phyloP scores from a whole-genome alignment of 176 grass and related monocot genomes.

The Pharus latifolius region DNA sequence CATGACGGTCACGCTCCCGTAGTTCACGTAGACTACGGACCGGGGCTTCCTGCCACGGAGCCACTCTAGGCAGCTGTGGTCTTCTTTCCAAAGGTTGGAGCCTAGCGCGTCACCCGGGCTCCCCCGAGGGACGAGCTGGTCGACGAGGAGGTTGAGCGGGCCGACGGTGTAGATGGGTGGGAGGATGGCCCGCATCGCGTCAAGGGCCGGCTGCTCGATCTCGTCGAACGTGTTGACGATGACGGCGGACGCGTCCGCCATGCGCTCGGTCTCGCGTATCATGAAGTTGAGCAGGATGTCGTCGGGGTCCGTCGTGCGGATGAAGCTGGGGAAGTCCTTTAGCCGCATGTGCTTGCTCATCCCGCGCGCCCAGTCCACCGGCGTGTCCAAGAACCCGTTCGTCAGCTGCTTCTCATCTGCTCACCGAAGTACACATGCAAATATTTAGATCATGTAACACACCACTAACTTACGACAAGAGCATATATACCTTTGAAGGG shows the following conservation, averaged over 20 bases:
- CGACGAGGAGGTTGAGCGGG: constrained; percentile 8
- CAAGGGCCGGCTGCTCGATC: constrained; percentile 19
- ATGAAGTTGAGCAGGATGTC: constrained; percentile 5
- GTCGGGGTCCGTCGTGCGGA: constrained; percentile 22
- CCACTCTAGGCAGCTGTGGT: constrained; percentile 5
- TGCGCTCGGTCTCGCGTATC: not conserved
- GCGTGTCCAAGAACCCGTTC: constrained; percentile 12
- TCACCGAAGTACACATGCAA: not conserved
- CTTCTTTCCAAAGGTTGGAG: constrained; percentile 12
- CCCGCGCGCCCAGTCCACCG: constrained; percentile 2
- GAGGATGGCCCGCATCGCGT: constrained; percentile 20
- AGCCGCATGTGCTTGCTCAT: constrained; percentile 20
- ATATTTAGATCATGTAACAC: too few relatives aligned
- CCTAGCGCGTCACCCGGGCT: not conserved
- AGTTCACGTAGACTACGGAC: constrained; percentile 39
- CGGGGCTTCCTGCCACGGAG: constrained; percentile 7
- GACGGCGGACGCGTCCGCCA: constrained; percentile 2
- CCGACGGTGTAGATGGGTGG: constrained; percentile 28
- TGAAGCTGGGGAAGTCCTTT: constrained; percentile 18
- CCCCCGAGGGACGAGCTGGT: not conserved
- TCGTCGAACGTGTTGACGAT: constrained; percentile 35
- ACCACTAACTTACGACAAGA: too few relatives aligned
- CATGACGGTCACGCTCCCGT: constrained; percentile 21
- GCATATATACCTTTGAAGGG: constrained; percentile 21
- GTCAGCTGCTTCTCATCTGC: constrained; percentile 22